These are phyloP conservation scores for Mortierella sp. DNA, from an alignment of 371 early-diverging fungal genomes.

Conservation along the genomic window DNA sequence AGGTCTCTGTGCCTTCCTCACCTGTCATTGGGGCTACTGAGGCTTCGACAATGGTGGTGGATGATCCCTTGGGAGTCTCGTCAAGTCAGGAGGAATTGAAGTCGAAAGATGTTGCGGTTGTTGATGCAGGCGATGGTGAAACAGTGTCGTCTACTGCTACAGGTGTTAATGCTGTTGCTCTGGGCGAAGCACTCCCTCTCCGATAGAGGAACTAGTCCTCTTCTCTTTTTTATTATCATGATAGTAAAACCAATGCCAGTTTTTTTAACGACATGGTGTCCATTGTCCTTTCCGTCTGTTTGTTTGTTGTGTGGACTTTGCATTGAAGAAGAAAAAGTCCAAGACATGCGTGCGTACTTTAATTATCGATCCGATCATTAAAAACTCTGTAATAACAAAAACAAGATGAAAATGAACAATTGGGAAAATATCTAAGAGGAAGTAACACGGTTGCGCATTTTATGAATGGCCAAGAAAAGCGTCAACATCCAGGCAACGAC, in stretches of 20 bases:
- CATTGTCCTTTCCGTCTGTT: background rate
- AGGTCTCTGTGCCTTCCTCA: constrained; percentile 47
- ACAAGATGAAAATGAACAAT: background rate
- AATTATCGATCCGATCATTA: too few relatives aligned
- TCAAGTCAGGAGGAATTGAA: constrained; percentile 1
- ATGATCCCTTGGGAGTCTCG: constrained; percentile 10
- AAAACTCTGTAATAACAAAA: background rate
- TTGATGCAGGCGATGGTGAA: background rate
- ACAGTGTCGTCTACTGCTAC: background rate
- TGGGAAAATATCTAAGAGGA: constrained; percentile 19
- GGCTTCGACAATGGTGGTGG: background rate
- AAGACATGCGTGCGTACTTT: background rate
- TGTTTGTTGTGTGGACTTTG: background rate
- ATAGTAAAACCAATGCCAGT: background rate
- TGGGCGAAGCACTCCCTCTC: constrained; percentile 23
- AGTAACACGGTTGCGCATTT: constrained; percentile 46
- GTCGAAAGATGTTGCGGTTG: background rate
- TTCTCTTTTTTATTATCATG: background rate
- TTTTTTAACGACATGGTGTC: background rate
- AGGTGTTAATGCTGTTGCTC: background rate
- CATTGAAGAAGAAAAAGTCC: background rate
- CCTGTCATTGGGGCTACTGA: constrained; percentile 8
- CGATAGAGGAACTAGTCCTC: background rate
- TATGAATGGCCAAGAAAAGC: constrained; percentile 61
- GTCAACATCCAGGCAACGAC: constrained; percentile 68